phyloP scores from a whole-genome alignment of 305 asterid genomes.

The Rubia tinctorum region DNA sequence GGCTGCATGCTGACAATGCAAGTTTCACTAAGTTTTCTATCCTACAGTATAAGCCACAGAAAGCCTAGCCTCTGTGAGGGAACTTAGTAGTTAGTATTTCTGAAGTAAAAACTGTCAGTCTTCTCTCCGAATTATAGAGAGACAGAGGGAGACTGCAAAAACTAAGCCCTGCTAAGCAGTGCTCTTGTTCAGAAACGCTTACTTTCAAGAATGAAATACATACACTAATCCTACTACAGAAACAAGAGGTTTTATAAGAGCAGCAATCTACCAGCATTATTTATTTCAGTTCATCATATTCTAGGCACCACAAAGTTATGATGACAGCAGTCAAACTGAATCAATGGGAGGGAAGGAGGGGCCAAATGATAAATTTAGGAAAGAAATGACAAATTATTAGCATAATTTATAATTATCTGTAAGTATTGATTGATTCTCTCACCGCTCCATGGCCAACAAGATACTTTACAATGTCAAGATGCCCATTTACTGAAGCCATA shows the following conservation, averaged over 20 bases:
- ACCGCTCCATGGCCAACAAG: slow-evolving; percentile 75
- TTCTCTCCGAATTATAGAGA: background rate
- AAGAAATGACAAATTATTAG: background rate
- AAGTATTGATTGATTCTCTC: slow-evolving; percentile 20
- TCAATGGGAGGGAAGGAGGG: background rate
- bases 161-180: background rate
- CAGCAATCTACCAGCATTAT: background rate
- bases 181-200: background rate
- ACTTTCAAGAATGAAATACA: background rate
- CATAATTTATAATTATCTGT: background rate
- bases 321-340: background rate
- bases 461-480: slow-evolving; percentile 56
- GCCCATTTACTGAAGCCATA: slow-evolving; percentile 98
- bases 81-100: background rate
- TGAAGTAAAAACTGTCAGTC: background rate
- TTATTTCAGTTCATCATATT: background rate
- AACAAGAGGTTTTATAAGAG: background rate
- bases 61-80: background rate
- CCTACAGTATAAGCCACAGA: background rate
- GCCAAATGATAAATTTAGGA: background rate
- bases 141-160: background rate
- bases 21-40: background rate
- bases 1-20: background rate
- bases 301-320: background rate
- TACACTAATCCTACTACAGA: background rate